Conservation (phyloP, 2,329 filamentous ascomycete genomes). For the Orbilia blumenaviensis region DNA sequence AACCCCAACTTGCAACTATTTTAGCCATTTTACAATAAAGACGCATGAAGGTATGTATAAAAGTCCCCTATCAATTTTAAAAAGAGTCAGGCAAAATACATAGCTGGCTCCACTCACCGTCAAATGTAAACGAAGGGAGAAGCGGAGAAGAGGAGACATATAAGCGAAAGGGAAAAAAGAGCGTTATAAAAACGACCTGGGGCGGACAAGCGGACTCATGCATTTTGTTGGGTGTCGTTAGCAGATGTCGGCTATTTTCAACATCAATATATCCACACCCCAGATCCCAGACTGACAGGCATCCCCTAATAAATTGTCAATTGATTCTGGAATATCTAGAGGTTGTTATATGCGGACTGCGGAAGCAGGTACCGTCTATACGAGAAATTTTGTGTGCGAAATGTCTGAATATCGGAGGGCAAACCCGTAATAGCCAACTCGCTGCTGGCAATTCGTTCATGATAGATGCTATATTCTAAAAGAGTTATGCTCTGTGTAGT, state of each 20-base stretch:
- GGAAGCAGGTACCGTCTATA: constrained; percentile 53
- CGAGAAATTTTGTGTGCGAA: constrained; percentile 33
- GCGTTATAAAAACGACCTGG: constrained; percentile 43
- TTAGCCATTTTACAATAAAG: constrained; percentile 29
- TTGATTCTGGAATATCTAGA: constrained; percentile 19
- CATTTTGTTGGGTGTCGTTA: constrained; percentile 8
- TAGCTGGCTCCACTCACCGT: constrained; percentile 16
- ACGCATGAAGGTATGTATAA: constrained; percentile 18
- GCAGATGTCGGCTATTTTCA: constrained; percentile 51
- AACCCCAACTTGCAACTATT: constrained; percentile 32
- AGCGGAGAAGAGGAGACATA: constrained; percentile 42
- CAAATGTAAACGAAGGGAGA: constrained; percentile 27
- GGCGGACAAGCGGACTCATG: constrained; percentile 33
- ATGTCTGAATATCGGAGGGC: constrained; percentile 26
- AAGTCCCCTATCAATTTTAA: constrained; percentile 48
- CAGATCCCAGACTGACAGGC: constrained; percentile 19
- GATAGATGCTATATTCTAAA: constrained; percentile 6
- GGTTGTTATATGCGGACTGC: constrained; percentile 21
- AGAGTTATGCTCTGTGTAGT: background rate
- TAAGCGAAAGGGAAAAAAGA: constrained; percentile 40
- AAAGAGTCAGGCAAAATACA: constrained; percentile 41
- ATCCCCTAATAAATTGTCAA: constrained; percentile 21
- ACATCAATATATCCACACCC: constrained; percentile 42
- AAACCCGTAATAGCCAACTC: constrained; percentile 29
- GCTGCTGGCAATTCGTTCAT: background rate